phyloP scores from a whole-genome alignment of 2,329 filamentous ascomycete species.

The Colletotrichum sp. region DNA sequence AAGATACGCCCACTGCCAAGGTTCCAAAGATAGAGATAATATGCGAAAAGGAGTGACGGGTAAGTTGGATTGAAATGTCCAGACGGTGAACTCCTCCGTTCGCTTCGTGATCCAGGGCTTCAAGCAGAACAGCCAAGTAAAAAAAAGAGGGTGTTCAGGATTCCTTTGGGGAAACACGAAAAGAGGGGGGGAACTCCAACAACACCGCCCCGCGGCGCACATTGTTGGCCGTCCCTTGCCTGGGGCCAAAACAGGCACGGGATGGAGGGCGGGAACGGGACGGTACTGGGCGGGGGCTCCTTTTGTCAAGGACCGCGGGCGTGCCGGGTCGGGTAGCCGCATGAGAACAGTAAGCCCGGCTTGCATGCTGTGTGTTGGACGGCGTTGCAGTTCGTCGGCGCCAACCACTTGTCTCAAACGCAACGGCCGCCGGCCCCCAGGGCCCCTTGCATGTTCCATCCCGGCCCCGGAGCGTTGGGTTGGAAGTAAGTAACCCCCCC shows the following conservation, averaged over 20 bases:
- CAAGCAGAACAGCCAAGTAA: neutral
- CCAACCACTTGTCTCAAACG: neutral
- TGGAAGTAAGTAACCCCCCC: neutral
- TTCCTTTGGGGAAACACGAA: neutral
- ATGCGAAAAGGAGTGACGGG: neutral
- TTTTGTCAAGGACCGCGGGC: neutral
- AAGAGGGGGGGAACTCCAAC: neutral
- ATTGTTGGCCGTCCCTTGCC: neutral
- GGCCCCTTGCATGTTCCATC: neutral
- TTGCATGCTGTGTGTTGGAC: neutral
- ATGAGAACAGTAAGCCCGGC: neutral
- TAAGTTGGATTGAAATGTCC: neutral
- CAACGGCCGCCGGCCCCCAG: neutral
- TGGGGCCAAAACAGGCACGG: neutral
- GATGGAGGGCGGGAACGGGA: neutral
- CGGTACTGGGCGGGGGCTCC: neutral
- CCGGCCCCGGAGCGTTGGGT: neutral
- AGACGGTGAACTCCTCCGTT: neutral
- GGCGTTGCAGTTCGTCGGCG: neutral
- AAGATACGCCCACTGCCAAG: neutral
- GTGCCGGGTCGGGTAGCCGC: conserved; percentile 10
- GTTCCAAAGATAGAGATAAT: neutral
- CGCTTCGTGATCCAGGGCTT: neutral
- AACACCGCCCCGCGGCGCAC: neutral
- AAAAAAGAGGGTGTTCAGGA: neutral